Conservation (phyloP, 1,139 yeast species). For the Pichia sp. region DNA sequence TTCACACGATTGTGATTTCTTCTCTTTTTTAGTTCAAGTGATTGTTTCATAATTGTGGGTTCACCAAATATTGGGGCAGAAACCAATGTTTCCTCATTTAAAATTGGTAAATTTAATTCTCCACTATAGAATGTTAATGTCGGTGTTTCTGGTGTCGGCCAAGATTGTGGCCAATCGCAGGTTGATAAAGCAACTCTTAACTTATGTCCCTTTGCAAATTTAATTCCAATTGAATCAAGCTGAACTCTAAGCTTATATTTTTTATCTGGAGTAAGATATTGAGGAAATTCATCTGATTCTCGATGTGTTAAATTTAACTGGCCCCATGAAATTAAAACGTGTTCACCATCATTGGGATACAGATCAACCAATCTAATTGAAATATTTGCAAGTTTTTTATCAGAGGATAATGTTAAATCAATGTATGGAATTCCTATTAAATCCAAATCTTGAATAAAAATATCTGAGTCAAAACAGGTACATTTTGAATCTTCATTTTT, state of each 20-base stretch:
- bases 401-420: constrained; percentile 30
- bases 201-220: constrained; percentile 31
- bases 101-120: constrained; percentile 27
- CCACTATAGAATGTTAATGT: constrained; percentile 29
- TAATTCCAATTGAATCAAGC: constrained; percentile 35
- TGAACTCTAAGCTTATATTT: constrained; percentile 31
- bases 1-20: constrained; percentile 26
- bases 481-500: constrained; percentile 36
- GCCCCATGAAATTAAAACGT: constrained; percentile 38
- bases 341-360: constrained; percentile 31
- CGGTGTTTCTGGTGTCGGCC: constrained; percentile 38
- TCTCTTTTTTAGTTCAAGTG: constrained; percentile 27
- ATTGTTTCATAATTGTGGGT: constrained; percentile 28
- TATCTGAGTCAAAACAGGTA: constrained; percentile 30
- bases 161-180: constrained; percentile 39
- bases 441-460: constrained; percentile 22
- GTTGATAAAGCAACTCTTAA: constrained; percentile 35
- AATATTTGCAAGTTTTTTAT: constrained; percentile 32
- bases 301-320: constrained; percentile 36
- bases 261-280: constrained; percentile 27
- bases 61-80: constrained; percentile 26
- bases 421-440: constrained; percentile 35
- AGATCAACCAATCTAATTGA: constrained; percentile 35
- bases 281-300: constrained; percentile 36
- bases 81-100: constrained; percentile 17